Conservation (phyloP, 768 basidiomycete species). For the Lanmaoa rubissima region DNA sequence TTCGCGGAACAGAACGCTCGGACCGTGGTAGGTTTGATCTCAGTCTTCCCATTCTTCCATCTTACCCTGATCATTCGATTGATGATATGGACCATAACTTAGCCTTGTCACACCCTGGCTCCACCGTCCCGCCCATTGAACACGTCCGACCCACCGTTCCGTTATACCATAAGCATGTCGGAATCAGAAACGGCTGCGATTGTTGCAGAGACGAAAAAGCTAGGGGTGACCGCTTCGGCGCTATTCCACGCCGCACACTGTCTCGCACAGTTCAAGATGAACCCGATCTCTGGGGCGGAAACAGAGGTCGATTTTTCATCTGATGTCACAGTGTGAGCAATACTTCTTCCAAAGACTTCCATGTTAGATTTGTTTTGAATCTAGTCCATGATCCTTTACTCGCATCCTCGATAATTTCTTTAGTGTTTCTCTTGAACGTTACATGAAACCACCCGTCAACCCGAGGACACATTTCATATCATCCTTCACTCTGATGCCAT, state of each 20-base stretch:
- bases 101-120: slow-evolving; percentile 10
- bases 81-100: not conserved
- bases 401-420: no score
- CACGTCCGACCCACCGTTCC: slow-evolving; percentile 9
- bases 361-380: not conserved
- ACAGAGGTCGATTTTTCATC: slow-evolving; percentile 20
- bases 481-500: slow-evolving; percentile 11
- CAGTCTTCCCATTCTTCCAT: not conserved
- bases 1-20: slow-evolving; percentile 1
- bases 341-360: not conserved
- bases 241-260: slow-evolving; percentile 25
- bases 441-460: slow-evolving; percentile 16
- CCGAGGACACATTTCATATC: slow-evolving; percentile 21
- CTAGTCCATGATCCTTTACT: not conserved
- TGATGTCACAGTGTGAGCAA: slow-evolving; percentile 11
- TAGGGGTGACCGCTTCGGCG: slow-evolving; percentile 12
- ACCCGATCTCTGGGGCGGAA: slow-evolving; percentile 7
- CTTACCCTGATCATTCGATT: not conserved
- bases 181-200: slow-evolving; percentile 13
- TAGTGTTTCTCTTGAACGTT: slow-evolving; percentile 20
- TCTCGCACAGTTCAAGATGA: slow-evolving; percentile 23
- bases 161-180: not conserved
- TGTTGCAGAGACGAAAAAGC: slow-evolving; percentile 5
- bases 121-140: slow-evolving; percentile 6
- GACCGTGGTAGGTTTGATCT: slow-evolving; percentile 4